A percentile compares a stretch with the other conserved stretches of the same genome.
Evolutionary conservation across 495 filamentous ascomycete species (phyloP).

Genomic region (Penicillium bovifimosum): DNA sequence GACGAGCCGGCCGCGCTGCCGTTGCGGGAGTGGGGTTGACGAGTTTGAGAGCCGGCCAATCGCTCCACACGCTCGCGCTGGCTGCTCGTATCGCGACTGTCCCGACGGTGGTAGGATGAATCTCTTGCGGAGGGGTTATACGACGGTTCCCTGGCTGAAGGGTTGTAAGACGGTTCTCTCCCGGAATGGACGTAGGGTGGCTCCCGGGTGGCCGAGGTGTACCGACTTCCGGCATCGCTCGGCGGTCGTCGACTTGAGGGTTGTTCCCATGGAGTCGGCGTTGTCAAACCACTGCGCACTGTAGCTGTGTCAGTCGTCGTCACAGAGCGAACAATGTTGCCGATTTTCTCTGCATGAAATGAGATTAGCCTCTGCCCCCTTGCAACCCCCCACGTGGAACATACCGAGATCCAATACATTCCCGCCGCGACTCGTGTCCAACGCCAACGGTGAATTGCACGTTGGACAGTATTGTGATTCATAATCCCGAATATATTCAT

Average conservation of each 20-base stretch:
- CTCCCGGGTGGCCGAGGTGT: conserved; percentile 16
- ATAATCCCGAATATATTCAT: conserved; percentile 94
- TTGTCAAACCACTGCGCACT: conserved; percentile 45
- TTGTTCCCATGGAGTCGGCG: conserved; percentile 56
- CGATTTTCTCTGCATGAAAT: conserved; percentile 73
- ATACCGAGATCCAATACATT: conserved; percentile 93
- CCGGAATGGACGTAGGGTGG: neutral
- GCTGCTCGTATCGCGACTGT: conserved; percentile 52
- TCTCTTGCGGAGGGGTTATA: conserved; percentile 1
- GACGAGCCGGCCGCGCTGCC: conserved; percentile 71
- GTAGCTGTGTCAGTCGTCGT: conserved; percentile 58
- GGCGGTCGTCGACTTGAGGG: conserved; percentile 43
- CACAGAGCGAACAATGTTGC: conserved; percentile 84
- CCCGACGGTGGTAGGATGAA: conserved; percentile 27
- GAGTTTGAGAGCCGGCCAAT: conserved; percentile 43
- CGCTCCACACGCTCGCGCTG: conserved; percentile 55
- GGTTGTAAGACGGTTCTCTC: conserved; percentile 1
- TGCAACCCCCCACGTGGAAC: conserved; percentile 13
- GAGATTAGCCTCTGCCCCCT: conserved; percentile 3
- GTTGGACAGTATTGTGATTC: conserved; percentile 94
- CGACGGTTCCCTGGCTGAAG: conserved; percentile 1
- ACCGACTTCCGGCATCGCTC: conserved; percentile 43
- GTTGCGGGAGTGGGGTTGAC: conserved; percentile 59
- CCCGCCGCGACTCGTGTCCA: conserved; percentile 92
- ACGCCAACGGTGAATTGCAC: conserved; percentile 85